Percentiles rank a stretch among this genome's conserved stretches.
Evolutionary conservation across 495 filamentous ascomycete genomes (phyloP).

Genomic region (Hypomontagnella monticulosa): DNA sequence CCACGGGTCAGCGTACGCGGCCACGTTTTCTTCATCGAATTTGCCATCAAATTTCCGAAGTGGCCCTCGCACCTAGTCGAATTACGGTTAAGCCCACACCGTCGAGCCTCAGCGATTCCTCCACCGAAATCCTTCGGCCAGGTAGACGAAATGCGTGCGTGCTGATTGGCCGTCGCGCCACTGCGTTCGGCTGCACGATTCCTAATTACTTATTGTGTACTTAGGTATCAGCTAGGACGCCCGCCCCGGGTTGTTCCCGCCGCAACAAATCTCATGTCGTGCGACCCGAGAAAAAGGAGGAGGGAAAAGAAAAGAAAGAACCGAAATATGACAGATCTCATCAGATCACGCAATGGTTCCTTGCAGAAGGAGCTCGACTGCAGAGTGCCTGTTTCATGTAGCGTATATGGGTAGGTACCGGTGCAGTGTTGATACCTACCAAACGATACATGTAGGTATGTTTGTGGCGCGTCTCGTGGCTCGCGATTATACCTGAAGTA

Average conservation of each 20-base stretch:
- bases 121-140: constrained; percentile 12
- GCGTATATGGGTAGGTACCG: too few relatives aligned
- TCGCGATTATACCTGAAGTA: neutral
- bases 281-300: constrained; percentile 2
- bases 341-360: neutral
- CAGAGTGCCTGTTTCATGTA: constrained; percentile 6
- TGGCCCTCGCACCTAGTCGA: constrained; percentile 20
- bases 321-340: constrained; percentile 18
- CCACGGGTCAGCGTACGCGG: constrained; percentile 19
- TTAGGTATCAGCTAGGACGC: constrained; percentile 7
- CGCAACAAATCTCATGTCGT: constrained; percentile 8
- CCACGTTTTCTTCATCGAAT: constrained; percentile 29
- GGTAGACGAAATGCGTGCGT: neutral
- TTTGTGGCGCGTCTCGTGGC: neutral
- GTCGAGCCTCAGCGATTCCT: constrained; percentile 26
- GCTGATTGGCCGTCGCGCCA: constrained; percentile 13
- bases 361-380: constrained; percentile 9
- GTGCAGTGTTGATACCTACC: too few relatives aligned
- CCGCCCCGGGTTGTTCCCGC: constrained; percentile 6
- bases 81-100: constrained; percentile 23
- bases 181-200: neutral
- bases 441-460: neutral
- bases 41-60: constrained; percentile 28
- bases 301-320: too few relatives aligned
- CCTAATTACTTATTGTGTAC: too few relatives aligned